Evolutionary conservation across 2,329 filamentous ascomycete species (phyloP).

Genomic region (Apiospora sp.): DNA sequence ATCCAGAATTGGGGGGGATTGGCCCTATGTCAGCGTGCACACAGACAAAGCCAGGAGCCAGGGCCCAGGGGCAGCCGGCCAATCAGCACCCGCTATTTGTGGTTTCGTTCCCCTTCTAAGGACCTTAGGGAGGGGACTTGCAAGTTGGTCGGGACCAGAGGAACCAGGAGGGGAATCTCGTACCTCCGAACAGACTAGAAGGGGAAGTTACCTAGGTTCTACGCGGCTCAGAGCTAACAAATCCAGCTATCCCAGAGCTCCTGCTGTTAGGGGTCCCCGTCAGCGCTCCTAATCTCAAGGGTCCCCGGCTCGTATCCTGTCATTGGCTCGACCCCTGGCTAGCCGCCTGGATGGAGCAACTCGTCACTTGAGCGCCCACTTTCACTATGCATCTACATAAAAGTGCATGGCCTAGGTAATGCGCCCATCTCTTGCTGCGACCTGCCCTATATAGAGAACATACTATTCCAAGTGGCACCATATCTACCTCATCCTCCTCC

Average conservation of each 20-base stretch:
- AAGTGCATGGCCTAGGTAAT: not conserved
- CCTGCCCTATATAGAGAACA: not conserved
- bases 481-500: not conserved
- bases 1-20: not conserved
- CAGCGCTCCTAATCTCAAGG: not conserved
- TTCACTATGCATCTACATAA: not conserved
- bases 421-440: not conserved
- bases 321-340: not conserved
- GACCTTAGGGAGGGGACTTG: not conserved
- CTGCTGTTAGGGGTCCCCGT: slow-evolving; percentile 1
- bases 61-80: not conserved
- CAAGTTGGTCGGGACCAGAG: not conserved
- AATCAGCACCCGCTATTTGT: not conserved
- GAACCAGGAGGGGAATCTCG: no score
- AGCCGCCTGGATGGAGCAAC: not conserved
- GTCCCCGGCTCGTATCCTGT: not conserved
- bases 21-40: slow-evolving; percentile 3
- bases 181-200: not conserved
- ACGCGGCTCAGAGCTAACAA: not conserved
- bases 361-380: not conserved
- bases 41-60: not conserved
- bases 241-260: slow-evolving; percentile 9
- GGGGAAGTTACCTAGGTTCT: not conserved
- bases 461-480: not conserved
- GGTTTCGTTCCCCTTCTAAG: not conserved